Base-by-base conservation (phyloP, 345 rosid species). In the Linum usitatissimum region DNA sequence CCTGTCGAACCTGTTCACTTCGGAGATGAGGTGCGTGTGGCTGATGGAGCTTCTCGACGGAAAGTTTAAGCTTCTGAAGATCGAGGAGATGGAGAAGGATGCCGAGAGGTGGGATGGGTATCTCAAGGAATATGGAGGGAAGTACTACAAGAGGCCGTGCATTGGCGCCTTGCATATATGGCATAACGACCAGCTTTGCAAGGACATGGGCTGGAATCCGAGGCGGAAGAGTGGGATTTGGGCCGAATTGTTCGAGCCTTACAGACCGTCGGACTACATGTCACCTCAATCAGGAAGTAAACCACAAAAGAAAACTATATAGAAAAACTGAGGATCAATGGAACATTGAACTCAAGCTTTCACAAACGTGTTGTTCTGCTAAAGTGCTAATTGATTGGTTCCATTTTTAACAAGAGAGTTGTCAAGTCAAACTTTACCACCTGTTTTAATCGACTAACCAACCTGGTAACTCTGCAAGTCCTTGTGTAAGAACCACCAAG, bases 401-500 rank as follows among this genome's bases (percentile, higher is more conserved):
- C 28, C 28, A 23, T 23, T 23, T 23, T 23, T 23, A 23, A 23
- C 28, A 23, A 23, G 28, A 23, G 2, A 23, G 28, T 23, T 23
- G 28, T 23, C 28, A 23, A 23, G 38, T 34, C 38, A 34, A 34
- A 4, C 38, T 34, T 34, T 10, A 45, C 51, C 51, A 3, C 18
- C 34, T 19, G 4, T 18, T 7, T 19, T 8, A 57, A 57, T 7
- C 3, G 18, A 3, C 20, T 18, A 59, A 40, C 79, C 65, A 55
- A 78, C 73, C 82, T 77, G 67, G 15, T 67, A 51, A 59, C 59
- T 72, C 60, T 76, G 75, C 2, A 71, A 38, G 66, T 82, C 83
- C 40, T 34, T 65, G 70, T 89, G 96, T 80, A 92, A 60, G 84
- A 89, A 89, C 97, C 97, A 87, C 97, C 98, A 92, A 30, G 98